phyloP scores from a whole-genome alignment of 2,329 filamentous ascomycete species.

The Ophiobolus disseminans region DNA sequence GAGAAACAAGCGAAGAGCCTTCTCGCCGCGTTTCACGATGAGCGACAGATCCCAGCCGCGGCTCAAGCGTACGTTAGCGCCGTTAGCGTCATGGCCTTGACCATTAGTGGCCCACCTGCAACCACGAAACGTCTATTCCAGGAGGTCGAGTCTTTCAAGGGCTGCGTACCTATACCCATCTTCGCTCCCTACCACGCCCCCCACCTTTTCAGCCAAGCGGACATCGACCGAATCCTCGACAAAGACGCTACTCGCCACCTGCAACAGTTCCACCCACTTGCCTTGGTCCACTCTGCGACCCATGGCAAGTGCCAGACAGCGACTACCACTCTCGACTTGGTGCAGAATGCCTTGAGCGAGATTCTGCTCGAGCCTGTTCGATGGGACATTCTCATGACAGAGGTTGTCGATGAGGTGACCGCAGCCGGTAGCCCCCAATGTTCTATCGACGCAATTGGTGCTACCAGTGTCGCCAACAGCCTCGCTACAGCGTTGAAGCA shows the following conservation, averaged over 20 bases:
- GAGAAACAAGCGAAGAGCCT: conserved; percentile 60
- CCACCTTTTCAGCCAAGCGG: conserved; percentile 60
- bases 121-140: conserved; percentile 61
- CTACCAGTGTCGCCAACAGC: conserved; percentile 62
- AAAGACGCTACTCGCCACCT: conserved; percentile 50
- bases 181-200: conserved; percentile 66
- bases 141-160: conserved; percentile 56
- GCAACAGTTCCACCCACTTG: conserved; percentile 51
- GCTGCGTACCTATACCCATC: conserved; percentile 61
- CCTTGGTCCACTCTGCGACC: conserved; percentile 56
- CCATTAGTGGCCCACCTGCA: conserved; percentile 65
- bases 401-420: conserved; percentile 56
- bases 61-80: conserved; percentile 65
- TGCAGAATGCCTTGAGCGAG: conserved; percentile 53
- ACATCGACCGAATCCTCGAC: conserved; percentile 60
- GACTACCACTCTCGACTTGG: conserved; percentile 55
- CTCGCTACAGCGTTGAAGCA: conserved; percentile 62
- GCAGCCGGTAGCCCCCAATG: conserved; percentile 49
- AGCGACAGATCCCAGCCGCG: conserved; percentile 59
- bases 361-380: conserved; percentile 57
- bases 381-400: conserved; percentile 58
- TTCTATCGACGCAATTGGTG: conserved; percentile 58
- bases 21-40: conserved; percentile 65
- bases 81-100: conserved; percentile 65
- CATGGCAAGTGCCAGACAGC: conserved; percentile 56